Evolutionary conservation across 306 rosid species (phyloP).

Genomic region (Canavalia ensiformis): DNA sequence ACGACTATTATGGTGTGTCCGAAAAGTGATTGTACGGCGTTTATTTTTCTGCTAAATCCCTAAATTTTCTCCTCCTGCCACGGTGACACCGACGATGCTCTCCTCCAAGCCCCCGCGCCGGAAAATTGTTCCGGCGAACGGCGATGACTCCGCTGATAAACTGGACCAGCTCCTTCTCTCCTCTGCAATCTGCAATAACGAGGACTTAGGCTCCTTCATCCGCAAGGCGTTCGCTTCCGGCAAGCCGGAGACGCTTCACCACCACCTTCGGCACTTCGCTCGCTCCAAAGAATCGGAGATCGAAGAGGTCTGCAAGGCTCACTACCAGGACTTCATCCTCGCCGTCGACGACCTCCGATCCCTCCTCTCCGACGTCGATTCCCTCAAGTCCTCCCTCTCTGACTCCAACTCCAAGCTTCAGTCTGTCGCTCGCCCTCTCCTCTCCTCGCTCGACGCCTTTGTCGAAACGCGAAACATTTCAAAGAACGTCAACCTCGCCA

Average conservation of each 20-base stretch:
- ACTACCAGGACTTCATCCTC: constrained; percentile 97
- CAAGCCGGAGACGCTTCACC: constrained; percentile 90
- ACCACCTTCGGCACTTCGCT: constrained; percentile 91
- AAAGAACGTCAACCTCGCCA: constrained; percentile 76
- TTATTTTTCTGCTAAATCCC: constrained; percentile 51
- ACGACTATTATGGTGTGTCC: constrained; percentile 50
- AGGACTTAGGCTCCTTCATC: constrained; percentile 91
- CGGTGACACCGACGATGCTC: constrained; percentile 61
- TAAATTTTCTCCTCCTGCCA: constrained; percentile 55
- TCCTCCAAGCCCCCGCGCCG: constrained; percentile 77
- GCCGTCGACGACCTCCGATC: constrained; percentile 99
- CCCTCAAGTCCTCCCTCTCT: constrained; percentile 87
- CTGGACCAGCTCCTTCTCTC: constrained; percentile 88
- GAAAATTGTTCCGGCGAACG: constrained; percentile 71
- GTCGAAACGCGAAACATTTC: constrained; percentile 88
- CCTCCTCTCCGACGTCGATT: constrained; percentile 93
- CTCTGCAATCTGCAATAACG: constrained; percentile 92
- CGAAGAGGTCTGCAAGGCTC: constrained; percentile 98
- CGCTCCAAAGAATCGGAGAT: constrained; percentile 95
- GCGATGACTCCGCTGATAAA: constrained; percentile 83
- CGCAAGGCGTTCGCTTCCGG: constrained; percentile 86
- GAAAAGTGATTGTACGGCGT: constrained; percentile 29
- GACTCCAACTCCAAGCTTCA: constrained; percentile 94
- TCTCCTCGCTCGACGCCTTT: constrained; percentile 83
- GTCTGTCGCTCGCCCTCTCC: constrained; percentile 80